Percentiles rank a stretch among this genome's conserved stretches.
Evolutionary conservation across 805 yeast species (phyloP).

Genomic region (Cyberlindnera mycetangii): DNA sequence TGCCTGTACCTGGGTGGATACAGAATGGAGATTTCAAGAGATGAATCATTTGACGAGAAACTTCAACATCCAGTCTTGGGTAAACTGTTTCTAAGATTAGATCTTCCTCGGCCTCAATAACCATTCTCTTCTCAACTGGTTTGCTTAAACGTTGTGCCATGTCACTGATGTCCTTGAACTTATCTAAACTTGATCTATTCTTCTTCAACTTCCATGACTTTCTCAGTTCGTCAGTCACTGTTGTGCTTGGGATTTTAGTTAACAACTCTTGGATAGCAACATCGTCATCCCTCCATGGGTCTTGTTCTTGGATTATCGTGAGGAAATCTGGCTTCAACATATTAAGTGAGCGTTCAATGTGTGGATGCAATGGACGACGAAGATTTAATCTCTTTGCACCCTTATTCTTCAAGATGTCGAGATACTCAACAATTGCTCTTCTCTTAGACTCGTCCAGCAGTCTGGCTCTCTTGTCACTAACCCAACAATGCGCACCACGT

Average conservation of each 20-base stretch:
- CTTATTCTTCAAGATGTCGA: conserved; percentile 67
- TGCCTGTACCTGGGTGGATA: conserved; percentile 94
- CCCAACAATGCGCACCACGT: conserved; percentile 99
- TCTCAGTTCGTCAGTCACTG: conserved; percentile 48
- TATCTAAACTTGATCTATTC: conserved; percentile 51
- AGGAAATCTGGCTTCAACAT: conserved; percentile 61
- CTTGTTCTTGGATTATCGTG: conserved; percentile 74
- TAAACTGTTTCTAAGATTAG: conserved; percentile 75
- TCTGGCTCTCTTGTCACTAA: conserved; percentile 83
- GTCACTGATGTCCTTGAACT: conserved; percentile 76
- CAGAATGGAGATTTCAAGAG: conserved; percentile 95
- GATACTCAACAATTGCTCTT: conserved; percentile 76
- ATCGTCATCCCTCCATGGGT: conserved; percentile 72
- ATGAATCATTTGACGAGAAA: conserved; percentile 85
- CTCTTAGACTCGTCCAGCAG: conserved; percentile 68
- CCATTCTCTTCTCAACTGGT: conserved; percentile 43
- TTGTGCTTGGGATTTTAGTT: conserved; percentile 56
- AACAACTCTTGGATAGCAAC: conserved; percentile 55
- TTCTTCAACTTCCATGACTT: conserved; percentile 57
- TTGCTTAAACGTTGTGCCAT: conserved; percentile 42
- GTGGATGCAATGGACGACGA: conserved; percentile 88
- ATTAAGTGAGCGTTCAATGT: conserved; percentile 70
- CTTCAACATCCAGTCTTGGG: conserved; percentile 92
- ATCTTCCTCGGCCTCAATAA: conserved; percentile 75
- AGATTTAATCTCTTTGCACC: conserved; percentile 48